Conservation (phyloP, 495 filamentous ascomycete genomes). For the Chlorociboria aeruginascens region DNA sequence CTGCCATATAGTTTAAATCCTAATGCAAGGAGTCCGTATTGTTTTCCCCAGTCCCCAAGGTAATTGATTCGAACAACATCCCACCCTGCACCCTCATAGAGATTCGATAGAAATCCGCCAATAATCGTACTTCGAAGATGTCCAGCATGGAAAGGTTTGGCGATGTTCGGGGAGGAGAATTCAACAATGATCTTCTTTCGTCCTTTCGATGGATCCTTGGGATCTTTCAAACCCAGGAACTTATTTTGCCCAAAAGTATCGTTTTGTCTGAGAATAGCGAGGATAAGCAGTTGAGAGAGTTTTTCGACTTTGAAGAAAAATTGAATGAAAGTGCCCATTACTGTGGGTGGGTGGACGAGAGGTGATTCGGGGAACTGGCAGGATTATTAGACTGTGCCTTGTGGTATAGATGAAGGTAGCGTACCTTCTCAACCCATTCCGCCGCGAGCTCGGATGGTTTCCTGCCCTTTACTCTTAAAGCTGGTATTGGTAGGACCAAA, state of each 20-base stretch:
- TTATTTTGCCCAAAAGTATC: conserved; percentile 24
- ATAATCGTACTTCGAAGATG: conserved; percentile 69
- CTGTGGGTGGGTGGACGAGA: conserved; percentile 21
- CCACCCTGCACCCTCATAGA: conserved; percentile 60
- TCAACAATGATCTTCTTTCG: conserved; percentile 42
- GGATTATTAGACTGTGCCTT: background rate
- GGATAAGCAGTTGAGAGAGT: conserved; percentile 29
- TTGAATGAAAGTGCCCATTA: conserved; percentile 22
- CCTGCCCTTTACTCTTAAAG: conserved; percentile 62
- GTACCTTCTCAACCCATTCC: conserved; percentile 58
- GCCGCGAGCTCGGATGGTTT: conserved; percentile 61
- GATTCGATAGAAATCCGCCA: conserved; percentile 57
- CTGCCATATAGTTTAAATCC: conserved; percentile 32
- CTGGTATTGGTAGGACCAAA: conserved; percentile 64
- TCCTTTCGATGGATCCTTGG: conserved; percentile 13
- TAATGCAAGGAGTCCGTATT: conserved; percentile 58
- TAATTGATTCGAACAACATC: conserved; percentile 64
- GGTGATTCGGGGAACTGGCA: conserved; percentile 21
- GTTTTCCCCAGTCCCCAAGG: conserved; percentile 68
- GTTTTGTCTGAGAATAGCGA: conserved; percentile 29
- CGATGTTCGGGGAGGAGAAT: conserved; percentile 70
- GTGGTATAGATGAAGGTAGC: too few relatives aligned
- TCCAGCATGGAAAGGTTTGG: conserved; percentile 61
- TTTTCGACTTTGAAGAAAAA: conserved; percentile 27
- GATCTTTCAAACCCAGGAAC: background rate